These are phyloP conservation scores for Sphagnurus paluster DNA, from an alignment of 1,284 basidiomycete genomes.

Conservation along the genomic window DNA sequence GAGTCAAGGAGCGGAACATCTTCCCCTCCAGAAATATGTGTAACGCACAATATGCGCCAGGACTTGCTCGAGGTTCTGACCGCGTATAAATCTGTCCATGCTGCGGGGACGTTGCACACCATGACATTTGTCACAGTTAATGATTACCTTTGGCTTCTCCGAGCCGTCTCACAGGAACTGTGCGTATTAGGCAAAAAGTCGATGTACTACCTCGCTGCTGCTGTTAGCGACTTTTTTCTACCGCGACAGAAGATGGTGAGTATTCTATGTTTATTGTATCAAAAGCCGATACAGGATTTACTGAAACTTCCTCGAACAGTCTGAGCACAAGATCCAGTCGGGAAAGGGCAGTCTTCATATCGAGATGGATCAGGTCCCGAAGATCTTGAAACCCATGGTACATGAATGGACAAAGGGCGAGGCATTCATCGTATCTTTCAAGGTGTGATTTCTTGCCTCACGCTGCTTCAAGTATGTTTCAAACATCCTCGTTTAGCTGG, in stretches of 20 bases:
- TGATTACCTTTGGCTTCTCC: slow-evolving; percentile 93
- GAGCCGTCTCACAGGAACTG: slow-evolving; percentile 78
- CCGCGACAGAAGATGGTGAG: slow-evolving; percentile 86
- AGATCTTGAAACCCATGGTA: slow-evolving; percentile 91
- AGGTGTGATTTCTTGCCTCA: slow-evolving; percentile 51
- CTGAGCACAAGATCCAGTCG: slow-evolving; percentile 98
- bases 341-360: slow-evolving; percentile 90
- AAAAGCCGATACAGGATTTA: neutral
- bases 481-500: slow-evolving; percentile 59
- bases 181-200: slow-evolving; percentile 67
- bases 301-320: slow-evolving; percentile 48
- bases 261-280: slow-evolving; percentile 17
- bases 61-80: slow-evolving; percentile 76
- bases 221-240: slow-evolving; percentile 97
- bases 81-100: slow-evolving; percentile 82
- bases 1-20: slow-evolving; percentile 35
- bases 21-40: slow-evolving; percentile 52
- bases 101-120: slow-evolving; percentile 74
- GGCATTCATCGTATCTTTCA: slow-evolving; percentile 96
- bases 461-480: neutral
- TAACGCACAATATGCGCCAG: slow-evolving; percentile 62
- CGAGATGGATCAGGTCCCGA: slow-evolving; percentile 99
- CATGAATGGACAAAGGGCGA: slow-evolving; percentile 87
- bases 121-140: slow-evolving; percentile 94
- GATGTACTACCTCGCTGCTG: slow-evolving; percentile 97